Evolutionary conservation across 1,284 basidiomycete species (phyloP), one percentile per base, ranked within the genome.

Genomic region (Rhodotorula sp.): DNA sequence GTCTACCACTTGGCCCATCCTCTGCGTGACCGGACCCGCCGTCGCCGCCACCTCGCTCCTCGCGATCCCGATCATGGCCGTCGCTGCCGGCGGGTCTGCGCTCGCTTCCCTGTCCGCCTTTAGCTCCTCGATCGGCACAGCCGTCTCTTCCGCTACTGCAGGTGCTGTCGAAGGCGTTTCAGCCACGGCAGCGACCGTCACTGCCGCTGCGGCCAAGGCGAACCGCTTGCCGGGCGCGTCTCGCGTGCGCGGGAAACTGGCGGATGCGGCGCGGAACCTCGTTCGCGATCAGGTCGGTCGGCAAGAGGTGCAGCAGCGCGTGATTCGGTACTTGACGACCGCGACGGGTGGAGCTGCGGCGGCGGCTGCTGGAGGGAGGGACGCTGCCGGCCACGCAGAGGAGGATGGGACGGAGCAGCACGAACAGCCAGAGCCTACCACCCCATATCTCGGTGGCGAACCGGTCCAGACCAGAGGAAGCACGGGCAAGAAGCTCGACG

Each of bases 1-100:
- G 73, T 52, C 46, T 29, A 65, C 65, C 8, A 67, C 75, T 3
- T 75, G 73, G 73, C 75, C 75, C 34, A 71, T 74, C 64, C 60
- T 76, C n/a, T 62, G 62, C 59, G 62, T 75, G 20, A 29, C 73
- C 3, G 75, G 75, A 5, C 75, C 75, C 8, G 58, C 62, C 8
- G 69, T 64, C 20, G 75, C 75, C 7, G 51, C 66, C 51, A 64
- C 71, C 3, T 74, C 73, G 23, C 67, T 76, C 29, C 60, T 76
- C 43, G 69, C 70, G 1, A 63, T 76, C 60, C 75, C 75, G 5
- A 63, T 76, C 62, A 72, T 70, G 29, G 75, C 75, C 7, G 46
- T 70, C 52, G 68, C 70, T 0, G 70, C 65, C 0, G 75, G 75
- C 7, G 75, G 75, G 15, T 67, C 68, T 3, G 75, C 75, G 0